Base-by-base conservation (phyloP, 169 alveolate genomes). In the Plasmodium fragile region DNA sequence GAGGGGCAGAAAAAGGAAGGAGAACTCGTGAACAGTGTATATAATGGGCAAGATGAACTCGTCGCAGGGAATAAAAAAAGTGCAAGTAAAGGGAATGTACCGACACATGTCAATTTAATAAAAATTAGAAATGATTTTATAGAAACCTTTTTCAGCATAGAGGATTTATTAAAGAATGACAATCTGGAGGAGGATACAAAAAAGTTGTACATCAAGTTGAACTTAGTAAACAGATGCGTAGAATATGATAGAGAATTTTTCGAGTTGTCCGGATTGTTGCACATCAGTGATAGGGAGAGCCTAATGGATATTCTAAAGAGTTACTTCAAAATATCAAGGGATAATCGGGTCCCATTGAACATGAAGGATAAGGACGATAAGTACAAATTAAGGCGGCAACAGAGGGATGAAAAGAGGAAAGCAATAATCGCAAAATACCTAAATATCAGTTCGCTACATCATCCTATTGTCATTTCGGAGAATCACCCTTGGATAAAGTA, bases 391-490 rank as follows among this genome's bases (percentile, higher is more conserved):
- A 78, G 89, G 70, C 41, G 45, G 34, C 80, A 53, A 78, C 94
- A 89, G 49, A 78, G 52, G 32, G 89, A 78, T 10, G 94, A 89
- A 78, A 89, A 70, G 52, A 77, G 94, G 34, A 78, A 78, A 4
- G 94, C 94, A 22, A 59, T 89, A 32, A 78, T 89, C n/a, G 81
- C 94, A 11, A 89, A 89, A 72, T 89, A 89, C 45, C 70, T 89
- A 77, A 77, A 89, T 59, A 78, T 89, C 69, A 89, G 89, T 79
- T 77, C 94, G 7, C 49, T 96, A 32, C 97, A 96, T 78, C 97
- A 96, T 52, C 97, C 97, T 16, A 95, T 96, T 4, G 95, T 96
- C 53, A 93, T 93, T 55, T 89, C 94, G 4, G 94, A 89, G 52
- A 89, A 89, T 89, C 94, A 89, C 49, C 94, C 94, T 4, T 89